phyloP scores from a whole-genome alignment of 257 asterid species.

The Penstemon newberryi region DNA sequence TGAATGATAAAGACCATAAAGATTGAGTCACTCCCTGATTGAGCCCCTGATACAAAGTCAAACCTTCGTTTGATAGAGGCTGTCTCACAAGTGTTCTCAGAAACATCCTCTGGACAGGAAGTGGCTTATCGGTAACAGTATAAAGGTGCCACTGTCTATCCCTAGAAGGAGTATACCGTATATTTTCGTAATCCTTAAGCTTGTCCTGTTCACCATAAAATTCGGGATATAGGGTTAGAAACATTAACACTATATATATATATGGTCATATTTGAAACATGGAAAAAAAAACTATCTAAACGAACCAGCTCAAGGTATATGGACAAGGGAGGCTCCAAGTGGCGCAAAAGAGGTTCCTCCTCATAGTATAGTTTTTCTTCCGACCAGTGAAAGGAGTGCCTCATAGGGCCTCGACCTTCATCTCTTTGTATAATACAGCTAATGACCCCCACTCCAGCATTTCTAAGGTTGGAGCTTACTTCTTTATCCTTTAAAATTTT shows the following conservation, averaged over 20 bases:
- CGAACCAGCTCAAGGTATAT: slow-evolving; percentile 93
- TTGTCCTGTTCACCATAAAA: slow-evolving; percentile 66
- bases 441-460: slow-evolving; percentile 84
- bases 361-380: slow-evolving; percentile 64
- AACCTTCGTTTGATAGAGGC: slow-evolving; percentile 78
- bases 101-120: slow-evolving; percentile 73
- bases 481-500: slow-evolving; percentile 86
- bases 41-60: slow-evolving; percentile 55
- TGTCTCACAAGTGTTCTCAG: slow-evolving; percentile 95
- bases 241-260: neutral
- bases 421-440: slow-evolving; percentile 98
- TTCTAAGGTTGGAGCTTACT: slow-evolving; percentile 75
- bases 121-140: slow-evolving; percentile 77
- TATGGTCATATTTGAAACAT: neutral
- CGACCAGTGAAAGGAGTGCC: slow-evolving; percentile 96
- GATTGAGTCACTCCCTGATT: slow-evolving; percentile 55
- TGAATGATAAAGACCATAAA: slow-evolving; percentile 68
- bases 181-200: slow-evolving; percentile 72
- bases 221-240: slow-evolving; percentile 11
- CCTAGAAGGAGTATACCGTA: slow-evolving; percentile 88
- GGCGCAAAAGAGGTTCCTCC: slow-evolving; percentile 92
- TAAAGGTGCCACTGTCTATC: slow-evolving; percentile 99
- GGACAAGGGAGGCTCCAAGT: slow-evolving; percentile 98
- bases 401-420: slow-evolving; percentile 97
- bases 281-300: slow-evolving; percentile 16